phyloP scores from a whole-genome alignment of 768 basidiomycete genomes.

The Phanerochaete sordida region DNA sequence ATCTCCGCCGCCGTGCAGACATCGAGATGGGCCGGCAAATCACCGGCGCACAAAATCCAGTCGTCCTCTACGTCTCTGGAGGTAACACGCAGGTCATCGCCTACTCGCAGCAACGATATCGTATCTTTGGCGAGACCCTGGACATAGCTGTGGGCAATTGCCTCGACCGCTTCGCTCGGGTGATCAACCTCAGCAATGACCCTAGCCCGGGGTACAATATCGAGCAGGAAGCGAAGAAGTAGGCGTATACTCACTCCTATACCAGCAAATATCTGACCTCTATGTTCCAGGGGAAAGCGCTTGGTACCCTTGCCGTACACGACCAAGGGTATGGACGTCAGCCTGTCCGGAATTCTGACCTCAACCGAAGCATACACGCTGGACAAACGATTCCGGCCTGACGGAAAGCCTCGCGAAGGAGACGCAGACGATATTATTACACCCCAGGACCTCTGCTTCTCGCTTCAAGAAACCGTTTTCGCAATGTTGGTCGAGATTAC shows the following conservation, averaged over 20 bases:
- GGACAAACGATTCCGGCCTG: constrained; percentile 77
- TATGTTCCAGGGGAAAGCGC: constrained; percentile 64
- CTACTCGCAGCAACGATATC: constrained; percentile 94
- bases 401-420: constrained; percentile 30
- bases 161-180: constrained; percentile 93
- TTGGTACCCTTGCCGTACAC: constrained; percentile 86
- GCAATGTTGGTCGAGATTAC: constrained; percentile 99
- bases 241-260: constrained; percentile 12
- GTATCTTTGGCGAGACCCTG: constrained; percentile 97
- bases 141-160: constrained; percentile 99
- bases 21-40: constrained; percentile 98
- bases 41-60: constrained; percentile 90
- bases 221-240: constrained; percentile 94
- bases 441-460: constrained; percentile 95
- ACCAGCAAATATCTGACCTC: neutral
- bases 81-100: constrained; percentile 99
- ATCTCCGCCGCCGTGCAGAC: constrained; percentile 61
- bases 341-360: constrained; percentile 90
- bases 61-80: constrained; percentile 97
- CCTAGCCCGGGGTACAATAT: constrained; percentile 97
- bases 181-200: constrained; percentile 92
- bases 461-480: constrained; percentile 94
- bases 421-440: constrained; percentile 74
- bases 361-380: constrained; percentile 83
- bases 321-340: constrained; percentile 98